phyloP scores from a whole-genome alignment of 2,329 filamentous ascomycete genomes.

The Hypoxylon rubiginosum region DNA sequence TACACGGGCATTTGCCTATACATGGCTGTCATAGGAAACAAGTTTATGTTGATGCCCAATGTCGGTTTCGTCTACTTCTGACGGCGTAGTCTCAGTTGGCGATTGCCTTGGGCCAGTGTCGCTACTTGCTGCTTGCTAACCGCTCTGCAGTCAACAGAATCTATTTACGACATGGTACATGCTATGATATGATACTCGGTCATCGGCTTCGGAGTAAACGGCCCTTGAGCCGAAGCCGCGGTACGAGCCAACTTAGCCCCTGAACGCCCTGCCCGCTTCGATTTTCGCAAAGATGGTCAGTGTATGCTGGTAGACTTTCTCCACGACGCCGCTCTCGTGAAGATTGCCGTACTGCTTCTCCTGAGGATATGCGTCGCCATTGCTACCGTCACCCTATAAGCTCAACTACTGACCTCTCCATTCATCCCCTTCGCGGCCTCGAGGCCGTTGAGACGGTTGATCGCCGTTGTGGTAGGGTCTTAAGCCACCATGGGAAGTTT shows the following conservation, averaged over 20 bases:
- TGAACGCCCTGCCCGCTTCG: slow-evolving; percentile 15
- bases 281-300: slow-evolving; percentile 26
- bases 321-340: slow-evolving; percentile 18
- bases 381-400: slow-evolving; percentile 12
- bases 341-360: slow-evolving; percentile 20
- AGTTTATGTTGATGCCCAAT: neutral
- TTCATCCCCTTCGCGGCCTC: slow-evolving; percentile 23
- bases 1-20: neutral
- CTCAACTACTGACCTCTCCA: slow-evolving; percentile 18
- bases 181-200: neutral
- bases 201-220: neutral
- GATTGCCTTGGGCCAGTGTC: neutral
- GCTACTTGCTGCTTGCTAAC: neutral
- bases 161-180: neutral
- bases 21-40: neutral
- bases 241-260: slow-evolving; percentile 6
- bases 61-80: neutral
- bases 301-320: slow-evolving; percentile 30
- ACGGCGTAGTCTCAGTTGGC: neutral
- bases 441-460: slow-evolving; percentile 1
- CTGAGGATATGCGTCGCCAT: slow-evolving; percentile 13
- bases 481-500: slow-evolving; percentile 23
- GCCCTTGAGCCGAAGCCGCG: neutral
- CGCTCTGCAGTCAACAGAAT: neutral
- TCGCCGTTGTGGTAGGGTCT: slow-evolving; percentile 4